Conservation (phyloP, 2,329 filamentous ascomycete species). For the Teratosphaeria epicoccoides region DNA sequence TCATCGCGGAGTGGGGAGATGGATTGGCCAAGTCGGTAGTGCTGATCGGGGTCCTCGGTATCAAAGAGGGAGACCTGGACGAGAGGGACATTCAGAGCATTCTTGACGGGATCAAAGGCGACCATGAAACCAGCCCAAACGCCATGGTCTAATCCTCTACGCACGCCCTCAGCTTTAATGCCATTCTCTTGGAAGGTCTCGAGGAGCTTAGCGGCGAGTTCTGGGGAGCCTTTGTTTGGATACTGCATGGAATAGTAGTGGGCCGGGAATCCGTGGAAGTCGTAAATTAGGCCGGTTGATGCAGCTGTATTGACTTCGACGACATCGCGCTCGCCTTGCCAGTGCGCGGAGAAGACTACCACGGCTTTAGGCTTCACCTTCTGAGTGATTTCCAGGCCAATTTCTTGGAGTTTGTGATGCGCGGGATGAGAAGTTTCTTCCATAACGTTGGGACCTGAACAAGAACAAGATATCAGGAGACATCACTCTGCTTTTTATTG, state of each 20-base stretch:
- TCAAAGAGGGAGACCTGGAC: constrained; percentile 63
- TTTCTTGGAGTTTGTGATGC: constrained; percentile 51
- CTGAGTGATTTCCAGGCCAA: constrained; percentile 60
- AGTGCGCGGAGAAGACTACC: constrained; percentile 62
- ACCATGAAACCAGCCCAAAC: constrained; percentile 64
- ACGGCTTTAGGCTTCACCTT: constrained; percentile 61
- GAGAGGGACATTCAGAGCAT: constrained; percentile 43
- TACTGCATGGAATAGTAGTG: constrained; percentile 60
- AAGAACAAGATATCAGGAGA: neutral
- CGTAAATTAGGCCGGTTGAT: constrained; percentile 58
- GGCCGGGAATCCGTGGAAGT: constrained; percentile 62
- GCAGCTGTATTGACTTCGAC: constrained; percentile 58
- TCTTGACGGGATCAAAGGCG: constrained; percentile 28
- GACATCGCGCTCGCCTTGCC: constrained; percentile 49
- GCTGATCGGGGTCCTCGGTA: constrained; percentile 52
- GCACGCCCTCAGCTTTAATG: constrained; percentile 49
- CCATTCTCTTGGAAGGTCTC: constrained; percentile 44
- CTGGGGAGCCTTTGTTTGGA: constrained; percentile 51
- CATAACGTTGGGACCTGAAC: constrained; percentile 53
- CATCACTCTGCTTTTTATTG: neutral
- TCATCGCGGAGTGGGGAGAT: constrained; percentile 56
- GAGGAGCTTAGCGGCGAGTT: constrained; percentile 50
- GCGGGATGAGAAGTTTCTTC: constrained; percentile 59
- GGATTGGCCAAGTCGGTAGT: constrained; percentile 58
- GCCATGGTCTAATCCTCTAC: constrained; percentile 62